Percentiles rank a stretch among this genome's conserved stretches.
phyloP scores from a whole-genome alignment of 192 early-diverging fungal genomes.

The Helicostylum pulchrum region DNA sequence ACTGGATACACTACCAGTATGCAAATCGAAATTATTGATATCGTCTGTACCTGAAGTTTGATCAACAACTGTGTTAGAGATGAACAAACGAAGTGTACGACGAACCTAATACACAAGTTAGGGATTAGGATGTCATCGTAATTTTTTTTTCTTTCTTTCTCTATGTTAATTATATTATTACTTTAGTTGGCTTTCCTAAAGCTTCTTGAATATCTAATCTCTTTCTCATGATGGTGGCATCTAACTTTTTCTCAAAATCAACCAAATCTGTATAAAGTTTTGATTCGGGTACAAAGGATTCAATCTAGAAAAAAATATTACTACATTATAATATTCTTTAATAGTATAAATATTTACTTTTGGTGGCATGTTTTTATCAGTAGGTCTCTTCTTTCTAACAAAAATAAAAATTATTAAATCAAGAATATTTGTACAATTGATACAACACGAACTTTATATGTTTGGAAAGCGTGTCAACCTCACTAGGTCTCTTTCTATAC shows the following conservation, averaged over 20 bases:
- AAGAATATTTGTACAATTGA: not conserved
- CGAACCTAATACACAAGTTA: not conserved
- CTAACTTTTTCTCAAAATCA: constrained; percentile 84
- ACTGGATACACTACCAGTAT: constrained; percentile 56
- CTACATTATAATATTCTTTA: constrained; percentile 2
- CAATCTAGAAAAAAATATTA: constrained; percentile 49
- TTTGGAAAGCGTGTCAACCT: constrained; percentile 16
- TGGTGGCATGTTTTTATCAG: constrained; percentile 30
- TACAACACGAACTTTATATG: constrained; percentile 15
- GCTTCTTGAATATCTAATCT: constrained; percentile 86
- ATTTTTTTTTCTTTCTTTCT: not conserved
- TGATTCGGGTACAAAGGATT: constrained; percentile 89
- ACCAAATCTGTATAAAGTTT: constrained; percentile 80
- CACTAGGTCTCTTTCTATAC: constrained; percentile 17
- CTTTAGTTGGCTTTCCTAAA: constrained; percentile 71
- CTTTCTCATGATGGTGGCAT: constrained; percentile 89
- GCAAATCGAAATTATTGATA: constrained; percentile 45
- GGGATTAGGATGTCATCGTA: not conserved
- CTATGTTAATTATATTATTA: constrained; percentile 27
- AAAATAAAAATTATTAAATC: constrained; percentile 1
- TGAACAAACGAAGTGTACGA: constrained; percentile 82
- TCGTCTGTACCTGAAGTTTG: constrained; percentile 52
- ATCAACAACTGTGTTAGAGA: constrained; percentile 82
- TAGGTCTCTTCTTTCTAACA: constrained; percentile 19
- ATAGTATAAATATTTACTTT: constrained; percentile 17